phyloP scores from a whole-genome alignment of 192 early-diverging fungal genomes.

The Mortierella claussenii region DNA sequence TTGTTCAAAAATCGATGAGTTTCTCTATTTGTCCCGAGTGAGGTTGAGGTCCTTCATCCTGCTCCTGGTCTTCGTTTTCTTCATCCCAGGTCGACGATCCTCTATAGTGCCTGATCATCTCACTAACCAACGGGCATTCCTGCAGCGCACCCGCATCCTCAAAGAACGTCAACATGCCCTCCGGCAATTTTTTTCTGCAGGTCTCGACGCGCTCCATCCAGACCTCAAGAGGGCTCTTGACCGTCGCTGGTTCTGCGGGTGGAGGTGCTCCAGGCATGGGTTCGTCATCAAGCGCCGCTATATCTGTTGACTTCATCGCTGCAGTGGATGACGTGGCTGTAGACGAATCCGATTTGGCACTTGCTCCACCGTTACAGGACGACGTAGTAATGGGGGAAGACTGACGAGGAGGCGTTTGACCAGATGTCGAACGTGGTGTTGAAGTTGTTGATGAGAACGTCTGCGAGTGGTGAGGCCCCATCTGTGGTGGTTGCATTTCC shows the following conservation, averaged over 20 bases:
- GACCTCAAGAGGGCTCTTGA: conserved; percentile 8
- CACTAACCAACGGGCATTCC: conserved; percentile 5
- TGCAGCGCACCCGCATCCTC: conserved; percentile 7
- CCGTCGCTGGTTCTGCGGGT: neutral
- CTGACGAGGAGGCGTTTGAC: too few species aligned
- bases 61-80: neutral
- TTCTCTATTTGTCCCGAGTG: neutral
- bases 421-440: too few species aligned
- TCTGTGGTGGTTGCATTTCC: too few species aligned
- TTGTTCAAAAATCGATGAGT: neutral
- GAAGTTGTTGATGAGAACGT: too few species aligned
- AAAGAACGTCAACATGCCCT: neutral
- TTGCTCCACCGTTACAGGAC: too few species aligned
- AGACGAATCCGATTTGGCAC: too few species aligned
- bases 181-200: conserved; percentile 1
- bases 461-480: too few species aligned
- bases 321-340: neutral
- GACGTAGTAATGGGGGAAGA: too few species aligned
- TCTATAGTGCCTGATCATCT: conserved; percentile 6
- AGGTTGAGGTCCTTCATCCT: neutral
- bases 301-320: neutral
- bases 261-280: conserved; percentile 1
- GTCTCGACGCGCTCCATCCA: conserved; percentile 1
- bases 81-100: neutral
- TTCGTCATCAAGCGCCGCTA: neutral